Percentiles rank a stretch among this genome's conserved stretches.
Conservation (phyloP, 2,329 filamentous ascomycete species). For the Pyrenochaeta sp. region DNA sequence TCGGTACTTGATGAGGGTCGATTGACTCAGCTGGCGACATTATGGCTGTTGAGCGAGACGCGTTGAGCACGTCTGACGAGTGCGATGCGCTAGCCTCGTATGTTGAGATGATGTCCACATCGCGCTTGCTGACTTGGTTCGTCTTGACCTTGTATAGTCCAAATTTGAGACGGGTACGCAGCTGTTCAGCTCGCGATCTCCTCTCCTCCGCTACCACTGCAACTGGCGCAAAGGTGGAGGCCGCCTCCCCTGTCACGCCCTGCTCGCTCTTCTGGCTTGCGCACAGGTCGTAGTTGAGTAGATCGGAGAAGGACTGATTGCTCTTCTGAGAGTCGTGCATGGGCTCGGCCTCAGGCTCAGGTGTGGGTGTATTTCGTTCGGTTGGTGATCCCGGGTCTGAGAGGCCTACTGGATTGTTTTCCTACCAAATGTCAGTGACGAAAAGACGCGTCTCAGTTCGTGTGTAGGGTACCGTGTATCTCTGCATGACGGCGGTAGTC, state of each 20-base stretch:
- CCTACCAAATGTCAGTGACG: conserved; percentile 32
- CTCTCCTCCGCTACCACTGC: conserved; percentile 19
- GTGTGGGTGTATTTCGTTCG: conserved; percentile 44
- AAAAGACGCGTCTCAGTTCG: conserved; percentile 21
- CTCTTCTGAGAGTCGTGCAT: conserved; percentile 42
- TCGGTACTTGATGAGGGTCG: conserved; percentile 27
- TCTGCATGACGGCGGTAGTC: conserved; percentile 36
- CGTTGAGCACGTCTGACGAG: conserved; percentile 23
- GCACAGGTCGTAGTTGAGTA: conserved; percentile 57
- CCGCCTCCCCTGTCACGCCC: conserved; percentile 10
- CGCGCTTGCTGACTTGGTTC: conserved; percentile 71
- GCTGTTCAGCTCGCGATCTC: conserved; percentile 68
- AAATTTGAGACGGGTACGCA: conserved; percentile 73
- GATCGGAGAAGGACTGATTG: conserved; percentile 56
- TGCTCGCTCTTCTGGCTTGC: conserved; percentile 51
- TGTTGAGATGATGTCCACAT: conserved; percentile 63
- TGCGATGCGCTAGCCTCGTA: conserved; percentile 34
- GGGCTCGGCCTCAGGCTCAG: conserved; percentile 19
- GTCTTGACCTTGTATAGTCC: conserved; percentile 80
- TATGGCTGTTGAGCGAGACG: conserved; percentile 31
- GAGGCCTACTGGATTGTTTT: conserved; percentile 37
- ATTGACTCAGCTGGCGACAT: conserved; percentile 22
- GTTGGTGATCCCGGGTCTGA: conserved; percentile 44
- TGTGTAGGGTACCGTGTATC: conserved; percentile 34
- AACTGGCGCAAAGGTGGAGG: conserved; percentile 7